These are phyloP conservation scores for Skeletonema potamos DNA, from an alignment of 108 stramenopile species.

Conservation along the genomic window DNA sequence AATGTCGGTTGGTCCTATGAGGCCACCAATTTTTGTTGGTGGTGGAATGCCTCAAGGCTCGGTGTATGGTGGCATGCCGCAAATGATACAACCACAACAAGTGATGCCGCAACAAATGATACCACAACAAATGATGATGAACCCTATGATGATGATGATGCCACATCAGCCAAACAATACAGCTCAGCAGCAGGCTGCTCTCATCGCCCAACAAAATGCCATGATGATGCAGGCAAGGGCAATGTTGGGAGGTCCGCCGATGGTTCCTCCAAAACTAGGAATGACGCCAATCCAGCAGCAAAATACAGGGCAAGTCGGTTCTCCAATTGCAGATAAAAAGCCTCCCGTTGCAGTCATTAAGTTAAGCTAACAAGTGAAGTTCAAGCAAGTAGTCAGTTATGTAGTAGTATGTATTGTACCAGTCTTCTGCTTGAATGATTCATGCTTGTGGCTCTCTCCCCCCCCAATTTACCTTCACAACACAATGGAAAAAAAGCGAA, in stretches of 20 bases:
- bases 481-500: too few relatives aligned
- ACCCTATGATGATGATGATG: background rate
- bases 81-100: too few relatives aligned
- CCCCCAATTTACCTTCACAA: too few relatives aligned
- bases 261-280: background rate
- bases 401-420: too few relatives aligned
- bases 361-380: background rate
- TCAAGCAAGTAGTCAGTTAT: too few relatives aligned
- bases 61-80: too few relatives aligned
- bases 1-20: background rate
- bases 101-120: too few relatives aligned
- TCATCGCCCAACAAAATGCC: background rate
- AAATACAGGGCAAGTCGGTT: background rate
- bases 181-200: background rate
- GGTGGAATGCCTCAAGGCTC: background rate
- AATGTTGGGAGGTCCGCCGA: background rate
- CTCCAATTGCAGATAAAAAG: background rate
- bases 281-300: background rate
- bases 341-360: background rate
- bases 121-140: too few relatives aligned
- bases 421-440: too few relatives aligned
- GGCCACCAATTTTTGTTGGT: background rate
- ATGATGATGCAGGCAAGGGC: background rate
- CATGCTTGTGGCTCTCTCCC: too few relatives aligned
- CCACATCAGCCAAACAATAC: background rate